Evolutionary conservation across 2,329 filamentous ascomycete genomes (phyloP).

Genomic region (Sclerotinia nivalis): DNA sequence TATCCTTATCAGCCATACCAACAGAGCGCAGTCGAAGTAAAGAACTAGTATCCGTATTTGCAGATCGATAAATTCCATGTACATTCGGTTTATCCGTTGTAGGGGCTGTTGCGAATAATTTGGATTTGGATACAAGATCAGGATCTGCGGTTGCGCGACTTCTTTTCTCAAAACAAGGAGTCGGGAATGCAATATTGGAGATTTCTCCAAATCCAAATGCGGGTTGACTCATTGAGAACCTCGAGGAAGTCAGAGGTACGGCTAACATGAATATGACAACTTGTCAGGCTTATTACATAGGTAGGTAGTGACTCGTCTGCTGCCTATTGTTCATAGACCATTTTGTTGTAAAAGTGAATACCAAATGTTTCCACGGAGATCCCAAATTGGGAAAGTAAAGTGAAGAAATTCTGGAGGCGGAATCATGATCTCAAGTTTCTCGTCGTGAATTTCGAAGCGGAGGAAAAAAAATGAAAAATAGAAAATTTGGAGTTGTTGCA

Average conservation of each 20-base stretch:
- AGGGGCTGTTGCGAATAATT: background rate
- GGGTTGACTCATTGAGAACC: background rate
- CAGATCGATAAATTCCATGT: background rate
- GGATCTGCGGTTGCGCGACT: background rate
- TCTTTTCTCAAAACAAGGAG: background rate
- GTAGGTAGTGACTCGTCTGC: background rate
- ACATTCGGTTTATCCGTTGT: background rate
- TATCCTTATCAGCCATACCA: background rate
- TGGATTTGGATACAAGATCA: too few species aligned
- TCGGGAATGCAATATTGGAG: background rate
- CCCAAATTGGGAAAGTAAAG: too few species aligned
- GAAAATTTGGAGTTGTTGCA: too few species aligned
- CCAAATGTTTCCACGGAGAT: too few species aligned
- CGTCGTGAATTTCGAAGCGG: too few species aligned
- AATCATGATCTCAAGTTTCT: too few species aligned
- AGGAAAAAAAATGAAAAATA: too few species aligned
- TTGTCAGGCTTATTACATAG: background rate
- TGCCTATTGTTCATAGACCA: background rate
- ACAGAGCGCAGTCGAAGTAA: background rate
- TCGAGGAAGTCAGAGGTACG: background rate
- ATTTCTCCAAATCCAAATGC: background rate
- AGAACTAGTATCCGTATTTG: too few species aligned
- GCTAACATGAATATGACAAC: too few species aligned
- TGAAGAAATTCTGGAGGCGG: too few species aligned
- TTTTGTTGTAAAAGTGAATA: background rate